phyloP scores from a whole-genome alignment of 768 basidiomycete species.

The Amanita brunnescens region DNA sequence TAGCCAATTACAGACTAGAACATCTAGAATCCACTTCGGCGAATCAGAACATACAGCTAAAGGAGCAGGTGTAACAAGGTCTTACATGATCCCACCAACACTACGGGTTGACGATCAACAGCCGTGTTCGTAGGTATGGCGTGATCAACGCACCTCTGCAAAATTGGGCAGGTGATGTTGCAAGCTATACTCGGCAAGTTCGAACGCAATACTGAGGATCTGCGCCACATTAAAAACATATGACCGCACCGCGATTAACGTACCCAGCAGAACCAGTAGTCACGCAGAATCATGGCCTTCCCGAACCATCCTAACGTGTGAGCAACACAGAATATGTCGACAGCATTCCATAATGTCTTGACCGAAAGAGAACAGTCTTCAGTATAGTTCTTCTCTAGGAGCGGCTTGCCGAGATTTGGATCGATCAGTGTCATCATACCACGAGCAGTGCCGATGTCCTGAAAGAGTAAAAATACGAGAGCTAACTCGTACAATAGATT shows the following conservation, averaged over 20 bases:
- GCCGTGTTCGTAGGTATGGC: slow-evolving; percentile 7
- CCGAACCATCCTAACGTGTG: slow-evolving; percentile 88
- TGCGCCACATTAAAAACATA: slow-evolving; percentile 20
- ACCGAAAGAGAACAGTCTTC: slow-evolving; percentile 66
- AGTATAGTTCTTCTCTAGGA: slow-evolving; percentile 82
- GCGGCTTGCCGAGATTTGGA: slow-evolving; percentile 54
- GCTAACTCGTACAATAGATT: slow-evolving; percentile 80
- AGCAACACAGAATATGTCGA: slow-evolving; percentile 83
- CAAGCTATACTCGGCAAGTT: slow-evolving; percentile 81
- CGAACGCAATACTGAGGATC: slow-evolving; percentile 84
- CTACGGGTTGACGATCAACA: slow-evolving; percentile 28
- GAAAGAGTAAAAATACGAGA: slow-evolving; percentile 79
- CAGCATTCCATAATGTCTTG: slow-evolving; percentile 64
- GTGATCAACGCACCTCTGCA: slow-evolving; percentile 52
- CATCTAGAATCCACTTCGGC: slow-evolving; percentile 76
- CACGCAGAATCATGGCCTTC: slow-evolving; percentile 82
- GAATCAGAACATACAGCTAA: not conserved
- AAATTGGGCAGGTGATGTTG: slow-evolving; percentile 88
- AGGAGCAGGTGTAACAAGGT: slow-evolving; percentile 7
- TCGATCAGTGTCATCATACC: slow-evolving; percentile 77
- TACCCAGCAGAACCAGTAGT: slow-evolving; percentile 95
- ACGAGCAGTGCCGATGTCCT: slow-evolving; percentile 71
- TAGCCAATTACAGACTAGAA: slow-evolving; percentile 81
- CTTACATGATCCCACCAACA: slow-evolving; percentile 93
- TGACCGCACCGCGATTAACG: slow-evolving; percentile 12